Conservation (phyloP, 2,329 filamentous ascomycete genomes). For the Pseudocercospora musae region DNA sequence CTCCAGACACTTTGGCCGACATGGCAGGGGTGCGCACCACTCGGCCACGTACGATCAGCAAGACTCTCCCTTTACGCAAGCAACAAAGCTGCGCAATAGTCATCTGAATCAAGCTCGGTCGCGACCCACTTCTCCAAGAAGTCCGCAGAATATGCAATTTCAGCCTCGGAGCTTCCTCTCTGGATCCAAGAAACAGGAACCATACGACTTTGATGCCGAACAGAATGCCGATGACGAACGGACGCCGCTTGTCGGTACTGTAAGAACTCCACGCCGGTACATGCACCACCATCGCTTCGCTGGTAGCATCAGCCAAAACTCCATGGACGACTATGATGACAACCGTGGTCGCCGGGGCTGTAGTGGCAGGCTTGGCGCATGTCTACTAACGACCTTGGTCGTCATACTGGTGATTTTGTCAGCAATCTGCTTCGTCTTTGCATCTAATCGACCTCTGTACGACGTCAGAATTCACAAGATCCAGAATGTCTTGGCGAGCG, state of each 20-base stretch:
- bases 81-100: conserved; percentile 61
- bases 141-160: conserved; percentile 48
- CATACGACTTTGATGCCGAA: conserved; percentile 72
- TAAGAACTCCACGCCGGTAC: conserved; percentile 18
- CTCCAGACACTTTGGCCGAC: conserved; percentile 77
- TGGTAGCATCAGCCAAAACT: conserved; percentile 51
- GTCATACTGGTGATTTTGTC: conserved; percentile 78
- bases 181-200: conserved; percentile 52
- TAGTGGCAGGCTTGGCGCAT: conserved; percentile 72
- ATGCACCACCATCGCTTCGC: conserved; percentile 46
- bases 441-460: conserved; percentile 81
- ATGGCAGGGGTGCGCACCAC: conserved; percentile 69
- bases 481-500: conserved; percentile 84
- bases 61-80: conserved; percentile 73
- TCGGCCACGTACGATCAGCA: conserved; percentile 69
- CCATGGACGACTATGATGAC: conserved; percentile 40
- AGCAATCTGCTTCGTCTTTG: conserved; percentile 83
- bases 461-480: conserved; percentile 77
- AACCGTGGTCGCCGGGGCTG: conserved; percentile 19
- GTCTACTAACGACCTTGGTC: conserved; percentile 77
- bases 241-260: conserved; percentile 66
- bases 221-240: conserved; percentile 84
- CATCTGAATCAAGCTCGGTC: conserved; percentile 43
- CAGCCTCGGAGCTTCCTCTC: conserved; percentile 37
- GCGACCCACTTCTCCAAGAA: conserved; percentile 65